Percentiles rank a stretch among this genome's conserved stretches.
Conservation (phyloP, 1,284 basidiomycete species). For the Ceratobasidium sp. region DNA sequence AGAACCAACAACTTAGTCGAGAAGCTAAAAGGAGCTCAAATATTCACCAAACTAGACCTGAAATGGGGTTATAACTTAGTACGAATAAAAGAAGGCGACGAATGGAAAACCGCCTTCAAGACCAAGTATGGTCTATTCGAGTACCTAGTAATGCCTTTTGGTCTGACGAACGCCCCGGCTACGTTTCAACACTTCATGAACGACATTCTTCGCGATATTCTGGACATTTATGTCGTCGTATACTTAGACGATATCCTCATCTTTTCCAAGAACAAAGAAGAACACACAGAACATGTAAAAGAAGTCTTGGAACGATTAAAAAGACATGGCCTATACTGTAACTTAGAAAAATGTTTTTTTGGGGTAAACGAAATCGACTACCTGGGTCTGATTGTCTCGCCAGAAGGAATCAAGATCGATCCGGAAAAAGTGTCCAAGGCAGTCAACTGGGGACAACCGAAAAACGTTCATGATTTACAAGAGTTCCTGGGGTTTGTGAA, state of each 20-base stretch:
- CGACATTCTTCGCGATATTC: conserved; percentile 27
- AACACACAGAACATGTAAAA: conserved; percentile 49
- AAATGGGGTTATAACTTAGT: conserved; percentile 48
- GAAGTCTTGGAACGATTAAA: conserved; percentile 47
- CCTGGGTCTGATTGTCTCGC: conserved; percentile 50
- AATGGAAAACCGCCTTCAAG: too few species aligned
- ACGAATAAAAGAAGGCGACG: conserved; percentile 48
- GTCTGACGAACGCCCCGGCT: conserved; percentile 29
- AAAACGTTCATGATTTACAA: too few species aligned
- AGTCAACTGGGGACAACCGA: too few species aligned
- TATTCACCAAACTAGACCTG: conserved; percentile 12
- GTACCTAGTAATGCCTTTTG: conserved; percentile 39
- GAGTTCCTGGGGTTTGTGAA: too few species aligned
- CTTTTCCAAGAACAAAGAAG: conserved; percentile 56
- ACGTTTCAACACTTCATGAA: conserved; percentile 39
- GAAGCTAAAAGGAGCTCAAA: not conserved
- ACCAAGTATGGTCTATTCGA: conserved; percentile 36
- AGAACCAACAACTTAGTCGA: not conserved
- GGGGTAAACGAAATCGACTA: conserved; percentile 47
- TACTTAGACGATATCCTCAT: conserved; percentile 46
- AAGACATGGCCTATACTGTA: conserved; percentile 43
- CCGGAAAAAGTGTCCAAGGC: conserved; percentile 50
- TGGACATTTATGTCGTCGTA: conserved; percentile 29
- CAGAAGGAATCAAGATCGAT: conserved; percentile 49
- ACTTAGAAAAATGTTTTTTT: conserved; percentile 50